Conservation (phyloP, 2,329 filamentous ascomycete genomes). For the Trichoderma sp. region DNA sequence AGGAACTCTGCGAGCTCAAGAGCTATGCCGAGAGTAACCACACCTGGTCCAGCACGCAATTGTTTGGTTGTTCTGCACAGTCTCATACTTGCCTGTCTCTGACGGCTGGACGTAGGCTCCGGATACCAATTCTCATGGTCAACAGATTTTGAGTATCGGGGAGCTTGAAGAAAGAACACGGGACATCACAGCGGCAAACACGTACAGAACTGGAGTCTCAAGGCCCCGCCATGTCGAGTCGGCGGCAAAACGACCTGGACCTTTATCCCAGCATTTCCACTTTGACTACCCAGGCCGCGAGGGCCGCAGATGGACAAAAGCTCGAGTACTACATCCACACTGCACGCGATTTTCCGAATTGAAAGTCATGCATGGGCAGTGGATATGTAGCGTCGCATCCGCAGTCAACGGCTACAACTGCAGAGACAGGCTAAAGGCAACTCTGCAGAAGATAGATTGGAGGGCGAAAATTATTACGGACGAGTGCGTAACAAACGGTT, state of each 20-base stretch:
- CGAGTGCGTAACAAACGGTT: constrained; percentile 21
- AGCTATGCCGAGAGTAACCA: constrained; percentile 18
- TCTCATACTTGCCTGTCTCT: background rate
- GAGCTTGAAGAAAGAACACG: background rate
- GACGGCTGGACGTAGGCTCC: background rate
- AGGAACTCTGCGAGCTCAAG: background rate
- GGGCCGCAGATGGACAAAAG: background rate
- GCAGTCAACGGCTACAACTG: constrained; percentile 7
- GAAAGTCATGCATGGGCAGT: constrained; percentile 16
- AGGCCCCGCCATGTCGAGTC: constrained; percentile 3
- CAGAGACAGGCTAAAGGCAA: constrained; percentile 16
- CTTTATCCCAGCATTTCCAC: background rate
- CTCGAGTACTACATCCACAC: constrained; percentile 5
- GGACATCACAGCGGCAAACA: background rate
- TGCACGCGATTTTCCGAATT: constrained; percentile 12
- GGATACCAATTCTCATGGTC: background rate
- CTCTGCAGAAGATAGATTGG: background rate
- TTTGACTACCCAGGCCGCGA: background rate
- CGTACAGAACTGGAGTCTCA: background rate
- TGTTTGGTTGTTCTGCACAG: background rate
- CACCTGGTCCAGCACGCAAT: background rate
- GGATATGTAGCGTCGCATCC: constrained; percentile 15
- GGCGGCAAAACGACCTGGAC: constrained; percentile 4
- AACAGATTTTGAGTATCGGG: background rate
- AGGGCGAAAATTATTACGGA: constrained; percentile 19